Evolutionary conservation across 2,329 filamentous ascomycete species (phyloP).

Genomic region (Cladosporium austrohemisphaericum): DNA sequence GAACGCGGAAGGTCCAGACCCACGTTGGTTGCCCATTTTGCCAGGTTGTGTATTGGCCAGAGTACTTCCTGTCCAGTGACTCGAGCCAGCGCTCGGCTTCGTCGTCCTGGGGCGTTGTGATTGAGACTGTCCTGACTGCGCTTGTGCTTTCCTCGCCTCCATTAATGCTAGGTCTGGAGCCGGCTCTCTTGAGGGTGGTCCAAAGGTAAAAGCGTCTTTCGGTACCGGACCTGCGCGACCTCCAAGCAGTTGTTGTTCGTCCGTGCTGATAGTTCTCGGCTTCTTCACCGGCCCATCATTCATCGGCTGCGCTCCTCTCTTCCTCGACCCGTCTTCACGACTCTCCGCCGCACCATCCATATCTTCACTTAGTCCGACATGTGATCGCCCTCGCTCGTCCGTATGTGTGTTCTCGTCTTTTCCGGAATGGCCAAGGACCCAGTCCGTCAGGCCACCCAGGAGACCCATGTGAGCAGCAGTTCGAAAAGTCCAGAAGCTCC

Average conservation of each 20-base stretch:
- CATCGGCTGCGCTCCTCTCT: not conserved
- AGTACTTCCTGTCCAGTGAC: not conserved
- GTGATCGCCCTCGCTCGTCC: not conserved
- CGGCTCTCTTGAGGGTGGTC: too few species aligned
- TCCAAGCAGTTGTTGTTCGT: too few species aligned
- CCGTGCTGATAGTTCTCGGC: not conserved
- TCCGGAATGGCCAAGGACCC: not conserved
- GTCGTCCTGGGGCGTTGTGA: too few species aligned
- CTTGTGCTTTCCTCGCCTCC: not conserved
- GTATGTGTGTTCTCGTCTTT: not conserved
- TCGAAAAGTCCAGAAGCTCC: not conserved
- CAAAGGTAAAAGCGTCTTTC: too few species aligned
- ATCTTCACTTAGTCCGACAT: not conserved
- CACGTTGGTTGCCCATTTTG: not conserved
- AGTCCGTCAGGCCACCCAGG: not conserved
- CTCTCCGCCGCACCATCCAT: not conserved
- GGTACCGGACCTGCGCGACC: too few species aligned
- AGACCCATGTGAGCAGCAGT: too few species aligned
- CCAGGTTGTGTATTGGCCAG: not conserved
- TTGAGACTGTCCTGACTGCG: too few species aligned
- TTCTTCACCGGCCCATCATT: not conserved
- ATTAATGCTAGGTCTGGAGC: not conserved
- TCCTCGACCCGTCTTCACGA: not conserved
- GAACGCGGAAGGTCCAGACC: not conserved
- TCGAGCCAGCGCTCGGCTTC: not conserved